A percentile compares a stretch with the other conserved stretches of the same genome.
Evolutionary conservation across 805 yeast species (phyloP).

Genomic region (Barnettozyma botsteinii): DNA sequence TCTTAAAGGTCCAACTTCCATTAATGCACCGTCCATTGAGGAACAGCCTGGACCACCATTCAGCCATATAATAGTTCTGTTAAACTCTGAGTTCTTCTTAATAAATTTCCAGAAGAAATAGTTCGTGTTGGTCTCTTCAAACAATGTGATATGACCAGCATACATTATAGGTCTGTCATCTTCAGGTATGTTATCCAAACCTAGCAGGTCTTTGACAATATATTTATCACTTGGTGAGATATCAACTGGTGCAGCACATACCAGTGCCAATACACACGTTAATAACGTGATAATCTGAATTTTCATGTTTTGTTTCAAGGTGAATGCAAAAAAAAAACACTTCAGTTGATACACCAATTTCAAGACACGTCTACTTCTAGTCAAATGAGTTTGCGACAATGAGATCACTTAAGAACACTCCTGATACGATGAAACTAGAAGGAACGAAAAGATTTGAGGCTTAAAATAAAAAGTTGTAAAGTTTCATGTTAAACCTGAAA

Average conservation of each 20-base stretch:
- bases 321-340: background rate
- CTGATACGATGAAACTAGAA: no score
- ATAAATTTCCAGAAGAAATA: constrained; percentile 27
- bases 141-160: constrained; percentile 34
- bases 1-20: constrained; percentile 89
- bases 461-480: no score
- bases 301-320: background rate
- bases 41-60: constrained; percentile 99
- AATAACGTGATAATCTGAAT: background rate
- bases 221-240: constrained; percentile 11
- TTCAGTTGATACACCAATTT: no score
- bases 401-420: no score
- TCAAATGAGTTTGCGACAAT: no score
- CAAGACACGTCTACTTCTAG: no score
- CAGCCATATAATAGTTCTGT: constrained; percentile 72
- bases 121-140: constrained; percentile 16
- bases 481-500: no score
- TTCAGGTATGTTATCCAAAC: constrained; percentile 15
- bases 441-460: no score
- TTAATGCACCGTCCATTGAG: constrained; percentile 92
- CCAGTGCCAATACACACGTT: background rate
- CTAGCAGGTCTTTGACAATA: constrained; percentile 19
- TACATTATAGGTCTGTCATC: constrained; percentile 36
- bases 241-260: constrained; percentile 14
- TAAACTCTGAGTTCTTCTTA: constrained; percentile 14